A percentile compares a stretch with the other conserved stretches of the same genome.
These are phyloP conservation scores for Rhizopus arrhizus DNA, from an alignment of 371 early-diverging fungal species.

Conservation along the genomic window DNA sequence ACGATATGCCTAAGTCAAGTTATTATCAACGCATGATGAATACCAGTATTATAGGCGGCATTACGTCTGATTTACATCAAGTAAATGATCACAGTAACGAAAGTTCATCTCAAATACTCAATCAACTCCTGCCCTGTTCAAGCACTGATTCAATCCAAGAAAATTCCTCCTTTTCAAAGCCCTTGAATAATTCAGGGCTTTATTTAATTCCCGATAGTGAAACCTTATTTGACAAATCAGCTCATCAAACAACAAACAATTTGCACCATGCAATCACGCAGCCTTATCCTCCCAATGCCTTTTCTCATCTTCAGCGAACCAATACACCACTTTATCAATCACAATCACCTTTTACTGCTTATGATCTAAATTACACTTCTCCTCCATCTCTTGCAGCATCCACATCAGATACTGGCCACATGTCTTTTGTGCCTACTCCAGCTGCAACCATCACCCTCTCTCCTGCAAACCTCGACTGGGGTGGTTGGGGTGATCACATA, in stretches of 20 bases:
- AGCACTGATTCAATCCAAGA: too few relatives aligned
- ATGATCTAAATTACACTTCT: background rate
- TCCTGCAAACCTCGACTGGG: slow-evolving; percentile 13
- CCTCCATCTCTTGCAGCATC: background rate
- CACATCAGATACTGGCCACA: background rate
- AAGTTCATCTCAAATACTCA: background rate
- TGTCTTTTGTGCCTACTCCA: background rate
- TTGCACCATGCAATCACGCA: background rate
- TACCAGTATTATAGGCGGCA: slow-evolving; percentile 49
- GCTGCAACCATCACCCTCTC: background rate
- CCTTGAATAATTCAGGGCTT: background rate
- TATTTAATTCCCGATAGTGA: background rate
- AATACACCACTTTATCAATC: background rate
- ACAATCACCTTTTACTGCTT: background rate
- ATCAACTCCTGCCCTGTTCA: background rate
- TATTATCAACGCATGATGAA: slow-evolving; percentile 49
- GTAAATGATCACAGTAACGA: slow-evolving; percentile 11
- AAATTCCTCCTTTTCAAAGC: background rate
- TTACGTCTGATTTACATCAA: slow-evolving; percentile 45
- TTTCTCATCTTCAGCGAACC: background rate
- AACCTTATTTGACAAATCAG: too few relatives aligned
- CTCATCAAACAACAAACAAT: background rate
- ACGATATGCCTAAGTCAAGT: slow-evolving; percentile 37
- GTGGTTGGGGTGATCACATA: slow-evolving; percentile 4
- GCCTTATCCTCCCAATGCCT: background rate